Base-by-base conservation (phyloP, 148 eudicot species). In the Vaccinium darrowii region DNA sequence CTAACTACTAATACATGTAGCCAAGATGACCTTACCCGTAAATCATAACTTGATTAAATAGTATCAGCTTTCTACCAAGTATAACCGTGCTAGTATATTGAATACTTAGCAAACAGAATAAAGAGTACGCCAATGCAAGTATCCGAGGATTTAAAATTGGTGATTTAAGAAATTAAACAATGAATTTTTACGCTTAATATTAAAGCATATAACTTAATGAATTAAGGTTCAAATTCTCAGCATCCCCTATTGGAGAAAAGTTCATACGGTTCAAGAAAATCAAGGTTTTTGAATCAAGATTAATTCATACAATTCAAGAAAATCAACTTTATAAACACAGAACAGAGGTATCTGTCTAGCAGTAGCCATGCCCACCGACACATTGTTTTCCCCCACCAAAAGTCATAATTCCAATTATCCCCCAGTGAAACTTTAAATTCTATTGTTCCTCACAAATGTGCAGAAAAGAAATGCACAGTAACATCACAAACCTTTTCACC, bases 401-500 rank as follows among this genome's bases (percentile, higher is more conserved):
- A 57, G 15, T 56, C 21, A 57, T 19, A 58, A 16, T 73, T 8
- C 15, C 52, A 82, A 60, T n/a, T 63, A 11, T 50, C 57, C 76
- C n/a, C n/a, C 52, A 19, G n/a, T 57, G 51, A 62, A 6, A 16
- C 5, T 9, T 23, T 19, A 76, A 39, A 79, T 39, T 72, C n/a
- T 16, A 23, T 15, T 21, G 30, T 51, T 60, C 82, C 54, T 23
- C 21, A 36, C 5, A 47, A 58, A 15, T 71, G 69, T 58, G 39
- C 36, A 56, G 57, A 53, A 62, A 65, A 78, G 10, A 3, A 51
- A 36, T 30, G 21, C 33, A 27, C 47, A 63, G 79, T 39, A 74
- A 51, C 16, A 65, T 33, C 27, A 23, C 47, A 5, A 87, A 90
- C 88, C 91, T 86, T 62, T 72, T 79, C 81, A 2, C 86, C 43